Base-by-base conservation (phyloP, 306 rosid genomes). In the Casuarina glauca region DNA sequence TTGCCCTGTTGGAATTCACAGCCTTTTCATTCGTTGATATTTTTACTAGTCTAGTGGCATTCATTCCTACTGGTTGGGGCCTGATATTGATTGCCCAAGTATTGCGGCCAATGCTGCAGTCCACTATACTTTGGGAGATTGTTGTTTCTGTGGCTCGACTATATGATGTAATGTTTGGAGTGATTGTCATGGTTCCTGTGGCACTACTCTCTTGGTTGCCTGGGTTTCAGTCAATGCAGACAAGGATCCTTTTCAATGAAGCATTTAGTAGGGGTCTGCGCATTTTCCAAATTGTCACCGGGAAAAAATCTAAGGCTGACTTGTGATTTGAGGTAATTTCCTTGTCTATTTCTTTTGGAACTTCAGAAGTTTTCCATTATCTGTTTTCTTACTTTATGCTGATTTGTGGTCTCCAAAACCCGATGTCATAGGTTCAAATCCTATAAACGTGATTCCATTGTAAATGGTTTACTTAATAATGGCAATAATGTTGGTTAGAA, bases 61-160 rank as follows among this genome's bases (percentile, higher is more conserved):
- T 91, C 77, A 74, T 93, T 60, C 98, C 98, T 39, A 93, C 98
- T 12, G 98, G 98, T 7, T 93, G 98, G 98, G 97, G 97, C 74
- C 63, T 93, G 78, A 13, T 91, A 81, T 71, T 86, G 88, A 88
- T 93, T 74, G 95, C 95, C 7, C 98, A 93, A 85, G 98, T 91
- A 69, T 80, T 91, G 67, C 84, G 95, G 41, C 90, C 91, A n/a
- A 15, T 50, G 55, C 85, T 93, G 78, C 86, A 87, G 74, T 44
- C 16, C 49, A 84, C 90, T 51, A 61, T 83, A 75, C 74, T 91
- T 39, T 93, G 98, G 98, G 55, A 79, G 0, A 62, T 55, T 1
- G 88, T 93, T 79, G 81, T 91, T 82, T 81, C 91, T 50, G 76
- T 93, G 75, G 90, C 93, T 61, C 90, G 97, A 55, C 35, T 93